These are phyloP conservation scores for Phytophthora fragariae DNA, from an alignment of 352 stramenopile genomes.

Conservation along the genomic window DNA sequence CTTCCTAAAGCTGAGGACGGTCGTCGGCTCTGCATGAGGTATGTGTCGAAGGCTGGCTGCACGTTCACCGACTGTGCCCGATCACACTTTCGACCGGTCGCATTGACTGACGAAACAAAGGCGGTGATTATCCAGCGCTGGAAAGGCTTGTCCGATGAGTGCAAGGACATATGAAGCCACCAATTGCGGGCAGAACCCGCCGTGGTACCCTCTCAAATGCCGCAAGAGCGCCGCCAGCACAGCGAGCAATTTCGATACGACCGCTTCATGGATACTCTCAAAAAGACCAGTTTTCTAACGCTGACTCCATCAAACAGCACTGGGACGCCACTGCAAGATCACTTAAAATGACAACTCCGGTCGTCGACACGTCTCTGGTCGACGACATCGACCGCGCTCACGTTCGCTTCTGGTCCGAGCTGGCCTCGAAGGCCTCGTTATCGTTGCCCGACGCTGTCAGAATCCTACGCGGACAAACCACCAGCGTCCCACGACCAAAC, in stretches of 20 bases:
- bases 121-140: conserved; percentile 11
- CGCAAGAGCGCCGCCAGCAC: background rate
- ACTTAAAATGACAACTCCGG: background rate
- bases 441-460: background rate
- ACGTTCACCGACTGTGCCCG: background rate
- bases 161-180: conserved; percentile 25
- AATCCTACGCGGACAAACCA: background rate
- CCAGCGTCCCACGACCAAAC: background rate
- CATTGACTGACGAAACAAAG: conserved; percentile 8
- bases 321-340: too few species aligned
- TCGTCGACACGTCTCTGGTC: background rate
- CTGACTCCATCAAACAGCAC: background rate
- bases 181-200: too few species aligned
- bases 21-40: background rate
- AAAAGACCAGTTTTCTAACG: background rate
- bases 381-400: conserved; percentile 12
- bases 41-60: conserved; percentile 10
- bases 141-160: background rate
- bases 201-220: background rate
- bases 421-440: background rate
- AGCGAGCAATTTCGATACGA: background rate
- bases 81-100: conserved; percentile 2
- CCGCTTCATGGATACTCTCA: conserved; percentile 15
- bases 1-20: conserved; percentile 10
- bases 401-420: conserved; percentile 8